Evolutionary conservation across 2,329 filamentous ascomycete species (phyloP), one percentile per base, ranked within the genome.

Genomic region (Didymella arachidicola): DNA sequence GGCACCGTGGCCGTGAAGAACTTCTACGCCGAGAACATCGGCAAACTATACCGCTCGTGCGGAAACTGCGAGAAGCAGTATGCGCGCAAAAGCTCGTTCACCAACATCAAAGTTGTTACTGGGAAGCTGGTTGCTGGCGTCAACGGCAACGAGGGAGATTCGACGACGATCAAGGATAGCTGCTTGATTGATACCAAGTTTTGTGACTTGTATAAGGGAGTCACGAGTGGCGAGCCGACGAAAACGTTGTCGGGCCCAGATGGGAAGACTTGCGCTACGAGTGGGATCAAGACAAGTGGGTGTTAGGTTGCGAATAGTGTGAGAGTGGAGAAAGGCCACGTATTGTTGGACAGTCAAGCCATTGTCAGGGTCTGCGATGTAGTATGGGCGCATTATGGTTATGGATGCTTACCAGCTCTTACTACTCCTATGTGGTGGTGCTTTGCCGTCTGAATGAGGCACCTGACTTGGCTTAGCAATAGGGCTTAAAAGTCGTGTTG

Each of bases 1-100:
- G 73, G 73, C 22, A 72, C 68, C n/a, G 66, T 76, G 16, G 59
- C 63, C 10, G 64, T 75, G 34, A 70, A 70, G 53, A 69, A 72
- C 64, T 76, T 74, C 66, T 72, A 61, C 47, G 67, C 59, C 25
- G 47, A 70, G 51, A 62, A 70, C 55, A 59, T 70, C 19, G 72
- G 72, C 48, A 76, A 76, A 63, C 22, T 75, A 18, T 71, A 73
- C 64, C 60, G 72, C 55, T 50, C 47, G 12, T 50, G 47, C 36
- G 73, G 72, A 8, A 73, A 72, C 61, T 72, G 70, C 54, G 56
- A 48, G 14, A 68, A 63, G 39, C 70, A 72, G 59, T 65, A 67
- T 50, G 70, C 66, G 22, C 60, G 70, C 32, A 69, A 68, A 62
- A 61, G 56, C 16, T 68, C 63, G 25, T 71, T 72, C 53, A 62